Conservation (phyloP, 805 yeast species). For the Starmerella floris region DNA sequence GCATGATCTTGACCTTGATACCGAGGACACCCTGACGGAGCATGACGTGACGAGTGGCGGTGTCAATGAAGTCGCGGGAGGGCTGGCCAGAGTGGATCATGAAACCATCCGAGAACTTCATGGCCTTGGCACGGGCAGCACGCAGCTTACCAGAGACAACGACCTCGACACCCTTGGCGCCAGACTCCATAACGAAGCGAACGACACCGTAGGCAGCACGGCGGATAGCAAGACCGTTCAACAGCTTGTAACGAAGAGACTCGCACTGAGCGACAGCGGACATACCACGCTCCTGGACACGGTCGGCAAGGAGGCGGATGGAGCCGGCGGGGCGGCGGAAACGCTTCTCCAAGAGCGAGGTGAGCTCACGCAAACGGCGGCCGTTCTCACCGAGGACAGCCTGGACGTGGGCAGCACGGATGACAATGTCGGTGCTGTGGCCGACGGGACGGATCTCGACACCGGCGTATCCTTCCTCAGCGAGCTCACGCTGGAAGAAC, state of each 20-base stretch:
- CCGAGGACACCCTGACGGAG: conserved; percentile 99
- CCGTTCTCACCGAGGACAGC: conserved; percentile 99
- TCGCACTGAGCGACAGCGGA: conserved; percentile 99
- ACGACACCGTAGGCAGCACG: conserved; percentile 99
- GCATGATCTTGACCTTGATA: conserved; percentile 98
- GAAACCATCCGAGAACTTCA: conserved; percentile 99
- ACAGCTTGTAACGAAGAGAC: conserved; percentile 93
- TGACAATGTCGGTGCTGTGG: conserved; percentile 93
- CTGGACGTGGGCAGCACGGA: conserved; percentile 98
- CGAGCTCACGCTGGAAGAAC: conserved; percentile 99
- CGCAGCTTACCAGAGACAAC: conserved; percentile 98
- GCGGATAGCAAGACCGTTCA: conserved; percentile 98
- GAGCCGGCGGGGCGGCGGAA: conserved; percentile 91
- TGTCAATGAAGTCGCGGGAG: conserved; percentile 94
- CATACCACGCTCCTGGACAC: conserved; percentile 98
- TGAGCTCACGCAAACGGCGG: conserved; percentile 98
- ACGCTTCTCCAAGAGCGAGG: conserved; percentile 96
- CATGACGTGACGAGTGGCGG: conserved; percentile 98
- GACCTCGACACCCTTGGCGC: conserved; percentile 99
- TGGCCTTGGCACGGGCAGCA: conserved; percentile 99
- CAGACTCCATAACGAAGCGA: conserved; percentile 99
- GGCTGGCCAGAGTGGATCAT: conserved; percentile 99
- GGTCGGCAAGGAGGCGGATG: conserved; percentile 92
- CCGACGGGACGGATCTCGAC: conserved; percentile 98
- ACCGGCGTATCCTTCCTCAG: conserved; percentile 99